These are phyloP conservation scores for Botryosphaeria dothidea DNA, from an alignment of 2,329 filamentous ascomycete species.

Conservation along the genomic window DNA sequence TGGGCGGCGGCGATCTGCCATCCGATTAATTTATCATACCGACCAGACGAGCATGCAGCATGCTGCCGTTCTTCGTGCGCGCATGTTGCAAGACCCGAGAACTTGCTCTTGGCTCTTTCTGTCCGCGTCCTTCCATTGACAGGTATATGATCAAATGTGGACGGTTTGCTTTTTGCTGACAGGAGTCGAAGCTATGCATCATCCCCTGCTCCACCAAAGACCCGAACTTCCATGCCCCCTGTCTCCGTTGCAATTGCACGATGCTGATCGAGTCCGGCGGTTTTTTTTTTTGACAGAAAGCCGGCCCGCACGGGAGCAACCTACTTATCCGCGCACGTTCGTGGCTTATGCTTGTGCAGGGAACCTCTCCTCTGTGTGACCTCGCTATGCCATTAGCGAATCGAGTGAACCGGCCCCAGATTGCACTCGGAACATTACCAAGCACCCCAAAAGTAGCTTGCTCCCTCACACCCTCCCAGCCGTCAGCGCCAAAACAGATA, in stretches of 20 bases:
- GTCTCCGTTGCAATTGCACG: background rate
- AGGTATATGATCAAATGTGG: background rate
- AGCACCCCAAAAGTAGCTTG: background rate
- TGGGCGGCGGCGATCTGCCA: too few relatives aligned
- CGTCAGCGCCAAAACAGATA: background rate
- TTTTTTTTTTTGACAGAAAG: background rate
- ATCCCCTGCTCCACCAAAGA: background rate
- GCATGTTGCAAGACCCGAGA: too few relatives aligned
- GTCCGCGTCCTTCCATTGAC: too few relatives aligned
- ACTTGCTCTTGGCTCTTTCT: too few relatives aligned
- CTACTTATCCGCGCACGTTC: background rate
- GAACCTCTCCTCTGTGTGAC: background rate
- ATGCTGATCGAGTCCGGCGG: background rate
- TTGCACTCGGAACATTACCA: background rate
- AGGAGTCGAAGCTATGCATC: background rate
- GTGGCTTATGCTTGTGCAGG: background rate
- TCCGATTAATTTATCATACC: too few relatives aligned
- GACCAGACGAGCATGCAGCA: too few relatives aligned
- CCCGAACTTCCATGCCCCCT: background rate
- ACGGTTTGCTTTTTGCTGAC: background rate
- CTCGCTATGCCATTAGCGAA: background rate
- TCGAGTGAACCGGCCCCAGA: background rate
- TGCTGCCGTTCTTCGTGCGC: too few relatives aligned
- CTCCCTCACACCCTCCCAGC: background rate
- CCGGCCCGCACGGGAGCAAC: background rate